Percentiles rank a stretch among this genome's conserved stretches.
Conservation (phyloP, 2,329 filamentous ascomycete genomes). For the Fusarium dlaminii region DNA sequence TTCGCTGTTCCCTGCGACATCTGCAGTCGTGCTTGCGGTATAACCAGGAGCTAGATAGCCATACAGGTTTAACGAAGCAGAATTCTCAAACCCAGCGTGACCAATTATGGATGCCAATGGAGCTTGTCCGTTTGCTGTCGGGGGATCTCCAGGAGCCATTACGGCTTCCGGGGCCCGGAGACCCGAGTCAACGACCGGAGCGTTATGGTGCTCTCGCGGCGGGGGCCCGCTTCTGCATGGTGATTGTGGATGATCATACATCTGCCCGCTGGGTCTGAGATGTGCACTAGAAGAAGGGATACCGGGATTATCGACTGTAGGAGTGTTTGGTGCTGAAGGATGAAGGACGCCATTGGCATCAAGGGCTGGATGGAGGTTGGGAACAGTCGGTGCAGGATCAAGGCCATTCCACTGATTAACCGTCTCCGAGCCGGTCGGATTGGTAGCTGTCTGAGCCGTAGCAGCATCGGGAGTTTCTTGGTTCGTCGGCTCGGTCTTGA, state of each 20-base stretch:
- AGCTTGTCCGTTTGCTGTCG: rapidly evolving
- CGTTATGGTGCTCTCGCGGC: too few relatives aligned
- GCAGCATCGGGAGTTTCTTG: neutral
- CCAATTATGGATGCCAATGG: rapidly evolving
- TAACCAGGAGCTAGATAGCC: rapidly evolving
- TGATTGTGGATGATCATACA: too few relatives aligned
- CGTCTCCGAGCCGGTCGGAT: rapidly evolving
- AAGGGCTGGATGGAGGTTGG: rapidly evolving
- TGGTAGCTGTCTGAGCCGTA: too few relatives aligned
- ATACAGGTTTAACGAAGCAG: neutral
- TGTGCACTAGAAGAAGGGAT: neutral
- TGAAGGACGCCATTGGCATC: neutral
- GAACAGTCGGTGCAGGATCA: neutral
- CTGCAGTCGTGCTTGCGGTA: too few relatives aligned
- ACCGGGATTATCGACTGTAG: rapidly evolving
- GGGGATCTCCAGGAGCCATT: neutral
- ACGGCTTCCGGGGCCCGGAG: neutral
- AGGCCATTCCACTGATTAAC: neutral
- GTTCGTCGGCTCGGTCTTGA: neutral
- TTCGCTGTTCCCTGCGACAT: rapidly evolving
- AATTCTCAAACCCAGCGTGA: rapidly evolving
- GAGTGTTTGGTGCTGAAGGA: rapidly evolving
- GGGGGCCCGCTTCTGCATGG: rapidly evolving
- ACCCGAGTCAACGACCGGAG: rapidly evolving
- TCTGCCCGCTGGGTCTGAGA: neutral